Base-by-base conservation (phyloP, 2,329 filamentous ascomycete genomes). In the Esteya vermicola region DNA sequence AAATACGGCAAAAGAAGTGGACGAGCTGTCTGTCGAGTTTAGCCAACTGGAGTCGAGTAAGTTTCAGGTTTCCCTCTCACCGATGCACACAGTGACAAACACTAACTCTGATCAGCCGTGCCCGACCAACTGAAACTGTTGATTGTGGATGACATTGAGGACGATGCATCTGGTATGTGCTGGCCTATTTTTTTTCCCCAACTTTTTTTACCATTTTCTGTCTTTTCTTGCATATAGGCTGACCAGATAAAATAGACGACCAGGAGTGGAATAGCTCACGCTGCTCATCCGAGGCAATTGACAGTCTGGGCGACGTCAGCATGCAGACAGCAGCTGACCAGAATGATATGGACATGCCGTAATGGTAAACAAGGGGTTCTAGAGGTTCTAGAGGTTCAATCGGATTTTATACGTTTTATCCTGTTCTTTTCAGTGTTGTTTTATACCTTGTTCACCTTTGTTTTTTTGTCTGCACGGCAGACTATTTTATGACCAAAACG, bases 81-180 rank as follows among this genome's bases (percentile, higher is more conserved):
- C 3, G 25, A 22, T 13, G 31, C 9, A 6, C 13, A 9, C 19
- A 9, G 14, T 21, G 16, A 26, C 31, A 21, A 6, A 7, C 5
- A 28, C 38, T 31, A 18, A 31, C 26, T 18, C n/a, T n/a, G n/a
- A 9, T 4, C 14, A 67, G 64, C 39, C 30, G 59, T 72, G 4
- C 44, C 68, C 12, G 62, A 64, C 13, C 51, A 59, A n/a, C 63
- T 83, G 50, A 62, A 61, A 28, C 60, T 59, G 36, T 56, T 80
- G n/a, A 60, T 70, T 33, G 63, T 74, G 14, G 71, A 75, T 36
- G 68, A 74, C 43, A 51, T 71, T 41, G 72, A 75, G 45, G 71
- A 75, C 39, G 72, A 75, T 40, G 70, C 59, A 48, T 74, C 71
- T 48, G 71, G 72, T 73, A 70, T 59, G 70, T 67, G 53, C 21